phyloP scores from a whole-genome alignment of 495 filamentous ascomycete genomes.

The Penicillium argentinense region DNA sequence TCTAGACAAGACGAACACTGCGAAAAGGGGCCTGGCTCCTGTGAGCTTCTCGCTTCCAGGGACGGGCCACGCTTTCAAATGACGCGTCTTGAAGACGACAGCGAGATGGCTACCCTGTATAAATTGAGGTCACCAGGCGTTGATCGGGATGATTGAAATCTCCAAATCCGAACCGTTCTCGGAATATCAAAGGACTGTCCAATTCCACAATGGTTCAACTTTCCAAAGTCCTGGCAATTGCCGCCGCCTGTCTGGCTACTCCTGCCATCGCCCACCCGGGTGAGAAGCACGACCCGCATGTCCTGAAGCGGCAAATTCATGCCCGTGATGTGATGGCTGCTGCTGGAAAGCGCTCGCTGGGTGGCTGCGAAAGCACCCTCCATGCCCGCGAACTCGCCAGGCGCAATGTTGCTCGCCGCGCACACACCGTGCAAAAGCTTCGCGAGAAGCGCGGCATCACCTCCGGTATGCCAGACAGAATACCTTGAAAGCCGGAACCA shows the following conservation, averaged over 20 bases:
- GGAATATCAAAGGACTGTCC: background rate
- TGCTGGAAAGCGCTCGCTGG: constrained; percentile 26
- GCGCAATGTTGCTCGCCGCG: constrained; percentile 38
- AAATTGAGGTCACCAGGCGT: background rate
- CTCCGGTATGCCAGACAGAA: constrained; percentile 33
- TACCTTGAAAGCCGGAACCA: background rate
- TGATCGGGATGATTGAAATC: background rate
- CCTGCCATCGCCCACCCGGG: constrained; percentile 35
- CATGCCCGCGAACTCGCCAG: constrained; percentile 29
- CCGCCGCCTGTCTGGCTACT: constrained; percentile 22
- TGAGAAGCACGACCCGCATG: constrained; percentile 36
- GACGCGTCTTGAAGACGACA: background rate
- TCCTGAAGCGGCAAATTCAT: constrained; percentile 32
- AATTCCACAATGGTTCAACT: constrained; percentile 22
- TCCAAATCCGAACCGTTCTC: background rate
- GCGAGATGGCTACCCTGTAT: background rate
- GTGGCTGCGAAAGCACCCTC: constrained; percentile 25
- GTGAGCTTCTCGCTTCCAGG: background rate
- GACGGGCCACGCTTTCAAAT: background rate
- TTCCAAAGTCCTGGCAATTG: constrained; percentile 27
- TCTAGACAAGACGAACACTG: no score
- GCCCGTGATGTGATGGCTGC: constrained; percentile 29
- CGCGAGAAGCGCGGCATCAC: constrained; percentile 50
- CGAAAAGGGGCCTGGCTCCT: background rate
- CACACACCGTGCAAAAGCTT: constrained; percentile 39